phyloP scores from a whole-genome alignment of 2,329 filamentous ascomycete genomes.

The Colletotrichum lentis region DNA sequence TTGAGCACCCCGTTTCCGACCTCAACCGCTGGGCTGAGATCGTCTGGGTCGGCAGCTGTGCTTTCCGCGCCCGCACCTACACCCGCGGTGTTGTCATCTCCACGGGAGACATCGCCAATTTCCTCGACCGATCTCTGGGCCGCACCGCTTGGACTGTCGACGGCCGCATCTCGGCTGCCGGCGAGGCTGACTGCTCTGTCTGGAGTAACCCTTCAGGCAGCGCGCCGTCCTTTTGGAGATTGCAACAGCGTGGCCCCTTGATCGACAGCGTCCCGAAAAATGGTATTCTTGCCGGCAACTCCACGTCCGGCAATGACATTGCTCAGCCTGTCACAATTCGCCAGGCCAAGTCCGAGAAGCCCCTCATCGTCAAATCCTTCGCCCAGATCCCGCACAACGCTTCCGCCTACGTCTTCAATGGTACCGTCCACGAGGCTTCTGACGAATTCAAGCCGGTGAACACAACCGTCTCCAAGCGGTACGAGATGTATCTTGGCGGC shows the following conservation, averaged over 20 bases:
- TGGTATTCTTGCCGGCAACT: background rate
- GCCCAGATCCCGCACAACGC: constrained; percentile 20
- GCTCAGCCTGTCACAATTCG: background rate
- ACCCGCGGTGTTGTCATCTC: constrained; percentile 19
- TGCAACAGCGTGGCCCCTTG: constrained; percentile 7
- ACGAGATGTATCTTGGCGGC: constrained; percentile 7
- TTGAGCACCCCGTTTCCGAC: constrained; percentile 8
- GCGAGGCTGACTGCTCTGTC: constrained; percentile 26
- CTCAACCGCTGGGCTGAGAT: constrained; percentile 22
- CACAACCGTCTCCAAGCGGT: constrained; percentile 15
- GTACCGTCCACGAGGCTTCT: background rate
- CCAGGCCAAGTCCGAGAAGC: background rate
- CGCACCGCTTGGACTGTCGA: constrained; percentile 12
- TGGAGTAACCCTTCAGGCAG: background rate
- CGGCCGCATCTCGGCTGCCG: background rate
- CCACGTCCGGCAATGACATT: background rate
- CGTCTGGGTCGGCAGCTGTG: constrained; percentile 27
- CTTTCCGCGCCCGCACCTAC: constrained; percentile 16
- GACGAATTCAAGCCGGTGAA: background rate
- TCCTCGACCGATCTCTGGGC: constrained; percentile 17
- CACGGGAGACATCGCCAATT: constrained; percentile 19
- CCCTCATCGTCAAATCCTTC: constrained; percentile 21
- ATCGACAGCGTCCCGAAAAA: background rate
- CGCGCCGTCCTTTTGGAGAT: constrained; percentile 18
- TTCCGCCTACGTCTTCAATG: constrained; percentile 24